These are phyloP conservation scores for Peronospora belbahrii DNA, from an alignment of 352 stramenopile species.

Conservation along the genomic window DNA sequence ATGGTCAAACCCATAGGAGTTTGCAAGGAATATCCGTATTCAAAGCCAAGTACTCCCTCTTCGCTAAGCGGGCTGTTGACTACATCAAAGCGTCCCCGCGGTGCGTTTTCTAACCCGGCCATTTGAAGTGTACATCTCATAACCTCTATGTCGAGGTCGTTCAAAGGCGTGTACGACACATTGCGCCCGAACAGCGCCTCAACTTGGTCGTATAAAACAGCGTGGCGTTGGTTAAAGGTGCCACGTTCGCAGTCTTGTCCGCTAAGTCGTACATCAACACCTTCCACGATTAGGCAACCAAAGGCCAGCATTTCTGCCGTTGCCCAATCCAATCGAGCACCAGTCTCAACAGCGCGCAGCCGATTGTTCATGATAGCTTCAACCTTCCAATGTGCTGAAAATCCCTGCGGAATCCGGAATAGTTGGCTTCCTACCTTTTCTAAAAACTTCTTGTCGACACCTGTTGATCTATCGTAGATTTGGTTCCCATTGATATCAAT, in stretches of 20 bases:
- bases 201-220: conserved; percentile 84
- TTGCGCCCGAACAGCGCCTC: conserved; percentile 68
- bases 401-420: conserved; percentile 73
- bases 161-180: conserved; percentile 93
- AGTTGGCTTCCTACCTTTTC: conserved; percentile 67
- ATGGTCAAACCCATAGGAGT: conserved; percentile 68
- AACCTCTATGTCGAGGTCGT: conserved; percentile 51
- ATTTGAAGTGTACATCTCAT: conserved; percentile 39
- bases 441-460: conserved; percentile 66
- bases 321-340: conserved; percentile 80
- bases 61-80: conserved; percentile 82
- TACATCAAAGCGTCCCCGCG: conserved; percentile 52
- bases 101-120: conserved; percentile 31
- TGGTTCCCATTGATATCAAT: conserved; percentile 21
- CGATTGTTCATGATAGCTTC: conserved; percentile 85
- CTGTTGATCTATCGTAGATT: conserved; percentile 46
- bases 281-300: conserved; percentile 76
- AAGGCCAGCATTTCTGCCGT: conserved; percentile 86
- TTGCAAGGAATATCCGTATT: conserved; percentile 83
- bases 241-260: conserved; percentile 86
- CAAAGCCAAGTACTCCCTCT: conserved; percentile 79
- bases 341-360: conserved; percentile 67
- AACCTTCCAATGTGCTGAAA: conserved; percentile 80
- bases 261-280: conserved; percentile 73
- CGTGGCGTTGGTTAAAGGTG: conserved; percentile 87